A percentile compares a stretch with the other conserved stretches of the same genome.
Conservation (phyloP, 2,329 filamentous ascomycete genomes). For the Fusarium duplospermum region DNA sequence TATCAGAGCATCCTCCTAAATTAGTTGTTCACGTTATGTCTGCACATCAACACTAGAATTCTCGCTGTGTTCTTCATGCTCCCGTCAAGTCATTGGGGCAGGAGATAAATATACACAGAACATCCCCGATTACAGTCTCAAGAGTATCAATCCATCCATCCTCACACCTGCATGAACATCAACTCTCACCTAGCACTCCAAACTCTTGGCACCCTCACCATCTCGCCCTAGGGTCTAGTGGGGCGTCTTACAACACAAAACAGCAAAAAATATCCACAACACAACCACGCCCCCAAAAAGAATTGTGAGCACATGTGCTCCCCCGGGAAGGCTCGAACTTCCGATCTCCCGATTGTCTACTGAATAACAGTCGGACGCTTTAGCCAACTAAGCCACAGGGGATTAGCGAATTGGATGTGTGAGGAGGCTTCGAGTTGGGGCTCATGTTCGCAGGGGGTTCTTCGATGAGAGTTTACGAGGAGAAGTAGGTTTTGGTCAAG, state of each 20-base stretch:
- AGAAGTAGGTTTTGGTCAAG: background rate
- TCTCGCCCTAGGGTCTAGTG: background rate
- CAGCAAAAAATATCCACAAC: background rate
- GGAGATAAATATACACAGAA: background rate
- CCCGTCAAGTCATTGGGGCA: background rate
- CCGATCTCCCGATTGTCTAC: constrained; percentile 45
- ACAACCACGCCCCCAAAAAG: constrained; percentile 11
- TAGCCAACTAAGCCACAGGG: constrained; percentile 43
- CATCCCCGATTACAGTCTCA: background rate
- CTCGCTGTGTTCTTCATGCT: background rate
- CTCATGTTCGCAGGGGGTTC: background rate
- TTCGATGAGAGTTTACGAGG: background rate
- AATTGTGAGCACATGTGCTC: constrained; percentile 19
- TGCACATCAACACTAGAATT: background rate
- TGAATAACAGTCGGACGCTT: constrained; percentile 42
- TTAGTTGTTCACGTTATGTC: background rate
- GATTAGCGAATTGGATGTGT: constrained; percentile 25
- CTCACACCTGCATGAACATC: no score
- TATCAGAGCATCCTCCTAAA: background rate
- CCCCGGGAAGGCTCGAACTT: constrained; percentile 47
- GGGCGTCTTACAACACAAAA: background rate
- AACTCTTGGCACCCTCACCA: background rate
- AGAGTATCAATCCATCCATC: no score
- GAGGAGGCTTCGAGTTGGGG: background rate
- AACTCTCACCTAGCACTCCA: no score